These are phyloP conservation scores for Zopfochytrium polystomum DNA, from an alignment of 371 early-diverging fungal genomes.

Conservation along the genomic window DNA sequence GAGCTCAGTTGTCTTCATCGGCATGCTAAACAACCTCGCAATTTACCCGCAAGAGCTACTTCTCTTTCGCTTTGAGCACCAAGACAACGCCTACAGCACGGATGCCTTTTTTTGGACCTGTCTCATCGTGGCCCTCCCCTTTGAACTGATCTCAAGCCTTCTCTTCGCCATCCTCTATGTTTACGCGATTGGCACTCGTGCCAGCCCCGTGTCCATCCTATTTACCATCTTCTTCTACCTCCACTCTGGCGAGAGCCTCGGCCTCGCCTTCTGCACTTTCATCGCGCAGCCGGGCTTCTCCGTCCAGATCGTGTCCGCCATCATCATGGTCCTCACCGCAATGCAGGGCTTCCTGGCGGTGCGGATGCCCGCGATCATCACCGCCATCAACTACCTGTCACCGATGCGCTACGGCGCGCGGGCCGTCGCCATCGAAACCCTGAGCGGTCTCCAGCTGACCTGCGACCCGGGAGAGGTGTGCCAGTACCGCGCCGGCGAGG, in stretches of 20 bases:
- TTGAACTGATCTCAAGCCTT: constrained; percentile 28
- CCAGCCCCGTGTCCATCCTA: constrained; percentile 22
- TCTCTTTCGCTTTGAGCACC: constrained; percentile 31
- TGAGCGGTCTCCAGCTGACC: constrained; percentile 9
- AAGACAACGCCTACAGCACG: constrained; percentile 34
- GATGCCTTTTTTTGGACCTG: constrained; percentile 35
- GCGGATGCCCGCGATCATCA: constrained; percentile 33
- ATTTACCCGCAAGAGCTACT: constrained; percentile 34
- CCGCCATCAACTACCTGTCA: constrained; percentile 35
- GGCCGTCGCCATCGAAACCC: constrained; percentile 27
- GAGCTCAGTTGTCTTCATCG: constrained; percentile 38
- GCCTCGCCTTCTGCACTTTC: constrained; percentile 41
- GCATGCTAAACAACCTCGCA: constrained; percentile 41
- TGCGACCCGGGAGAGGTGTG: constrained; percentile 26
- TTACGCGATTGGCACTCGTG: constrained; percentile 26
- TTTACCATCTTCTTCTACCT: constrained; percentile 17
- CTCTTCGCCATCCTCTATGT: constrained; percentile 25
- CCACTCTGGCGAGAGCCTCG: constrained; percentile 40
- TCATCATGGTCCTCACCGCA: constrained; percentile 28
- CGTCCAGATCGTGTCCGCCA: constrained; percentile 35
- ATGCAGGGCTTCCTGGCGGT: constrained; percentile 36
- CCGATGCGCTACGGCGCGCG: constrained; percentile 33
- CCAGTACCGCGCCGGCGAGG: constrained; percentile 30
- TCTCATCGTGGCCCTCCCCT: constrained; percentile 33
- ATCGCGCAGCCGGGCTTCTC: constrained; percentile 26